Evolutionary conservation across 2,329 filamentous ascomycete species (phyloP), one percentile per base, ranked within the genome.

Genomic region (Gyromitra esculenta): DNA sequence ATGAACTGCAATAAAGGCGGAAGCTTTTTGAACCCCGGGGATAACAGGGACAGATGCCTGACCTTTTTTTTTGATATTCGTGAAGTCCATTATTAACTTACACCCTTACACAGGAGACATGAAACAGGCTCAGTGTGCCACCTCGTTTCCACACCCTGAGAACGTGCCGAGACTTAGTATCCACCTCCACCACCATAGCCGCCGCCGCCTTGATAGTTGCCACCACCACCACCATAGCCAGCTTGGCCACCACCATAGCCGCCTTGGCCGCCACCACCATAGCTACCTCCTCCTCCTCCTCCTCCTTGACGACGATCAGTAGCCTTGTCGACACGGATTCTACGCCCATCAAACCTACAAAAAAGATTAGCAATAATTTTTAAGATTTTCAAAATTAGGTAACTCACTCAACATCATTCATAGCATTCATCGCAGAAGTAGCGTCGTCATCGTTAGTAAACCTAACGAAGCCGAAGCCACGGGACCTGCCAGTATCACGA

Each of bases 401-500:
- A 43, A 83, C 92, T 85, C 88, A 97, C 95, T 97, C 94, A 81
- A 92, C 87, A 83, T 94, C 94, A 87, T 96, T 95, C 92, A 96
- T 94, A 79, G 86, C 86, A 59, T 87, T 84, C 83, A 95, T 95
- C 56, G 93, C 93, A 80, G 88, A 87, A 82, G 94, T 90, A 78
- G 93, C 92, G 84, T 94, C 91, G 59, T 87, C 85, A 79, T 94
- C 92, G 79, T 90, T 89, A 66, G 89, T 86, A 85, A 95, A 99
- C 81, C 94, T 92, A 79, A 99, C 95, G 84, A 98, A 98, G 62
- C 96, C 96, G 84, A 98, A 99, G 77, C 96, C 96, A 84, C 96
- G 93, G 87, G 94, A 97, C 84, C 95, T 93, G 82, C 93, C 92
- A 82, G 95, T 97, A 83, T 98, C 95, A 82, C 94, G 93, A 85